These are phyloP conservation scores for Fusarium sacchari DNA, from an alignment of 2,329 filamentous ascomycete species.

Conservation along the genomic window DNA sequence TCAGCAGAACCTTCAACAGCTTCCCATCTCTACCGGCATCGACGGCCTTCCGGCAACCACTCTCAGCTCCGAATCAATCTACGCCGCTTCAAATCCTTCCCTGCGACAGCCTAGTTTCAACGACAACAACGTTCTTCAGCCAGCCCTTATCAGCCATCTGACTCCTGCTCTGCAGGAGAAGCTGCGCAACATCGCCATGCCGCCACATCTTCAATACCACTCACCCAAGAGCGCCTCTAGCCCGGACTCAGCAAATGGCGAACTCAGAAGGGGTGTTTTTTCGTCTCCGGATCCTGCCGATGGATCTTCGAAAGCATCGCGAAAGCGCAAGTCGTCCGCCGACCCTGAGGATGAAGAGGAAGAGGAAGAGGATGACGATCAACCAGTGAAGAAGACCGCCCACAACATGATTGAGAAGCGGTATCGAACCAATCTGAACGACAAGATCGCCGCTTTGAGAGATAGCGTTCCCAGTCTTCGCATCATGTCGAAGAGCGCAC, in stretches of 20 bases:
- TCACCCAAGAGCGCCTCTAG: slow-evolving; percentile 68
- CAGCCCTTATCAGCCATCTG: slow-evolving; percentile 49
- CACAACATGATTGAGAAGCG: slow-evolving; percentile 99
- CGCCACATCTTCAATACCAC: slow-evolving; percentile 68
- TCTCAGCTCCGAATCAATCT: slow-evolving; percentile 51
- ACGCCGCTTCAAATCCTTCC: slow-evolving; percentile 43
- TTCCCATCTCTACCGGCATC: slow-evolving; percentile 48
- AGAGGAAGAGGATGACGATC: slow-evolving; percentile 66
- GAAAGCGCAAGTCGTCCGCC: slow-evolving; percentile 77
- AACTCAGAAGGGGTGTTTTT: slow-evolving; percentile 56
- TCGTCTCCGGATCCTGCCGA: slow-evolving; percentile 69
- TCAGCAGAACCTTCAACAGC: slow-evolving; percentile 47
- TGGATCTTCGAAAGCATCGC: slow-evolving; percentile 58
- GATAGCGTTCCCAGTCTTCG: slow-evolving; percentile 92
- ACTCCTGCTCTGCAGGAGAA: slow-evolving; percentile 70
- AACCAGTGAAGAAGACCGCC: slow-evolving; percentile 83
- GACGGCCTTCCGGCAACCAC: slow-evolving; percentile 48
- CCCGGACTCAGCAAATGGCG: slow-evolving; percentile 64
- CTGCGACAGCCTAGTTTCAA: slow-evolving; percentile 44
- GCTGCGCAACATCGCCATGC: slow-evolving; percentile 72
- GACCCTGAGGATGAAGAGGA: slow-evolving; percentile 65
- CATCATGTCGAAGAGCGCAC: slow-evolving; percentile 79
- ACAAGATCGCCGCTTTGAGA: slow-evolving; percentile 92
- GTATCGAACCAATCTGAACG: slow-evolving; percentile 95
- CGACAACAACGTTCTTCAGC: slow-evolving; percentile 45